Evolutionary conservation across 192 early-diverging fungal species (phyloP).

Genomic region (Backusella westeae): DNA sequence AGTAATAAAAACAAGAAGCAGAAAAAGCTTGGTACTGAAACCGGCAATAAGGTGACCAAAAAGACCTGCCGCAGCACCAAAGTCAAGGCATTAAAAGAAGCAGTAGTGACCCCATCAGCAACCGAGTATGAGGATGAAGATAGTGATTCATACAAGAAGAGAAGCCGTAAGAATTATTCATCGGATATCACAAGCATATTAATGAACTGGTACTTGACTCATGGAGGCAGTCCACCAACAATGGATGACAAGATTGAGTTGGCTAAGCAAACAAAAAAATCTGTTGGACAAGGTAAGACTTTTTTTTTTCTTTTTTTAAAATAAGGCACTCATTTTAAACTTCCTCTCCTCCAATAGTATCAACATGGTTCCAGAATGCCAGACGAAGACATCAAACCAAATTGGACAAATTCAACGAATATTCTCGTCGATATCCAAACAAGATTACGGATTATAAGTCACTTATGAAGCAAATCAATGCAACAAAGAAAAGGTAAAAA

Average conservation of each 20-base stretch:
- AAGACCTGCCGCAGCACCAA: neutral
- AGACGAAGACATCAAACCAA: neutral
- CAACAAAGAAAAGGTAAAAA: neutral
- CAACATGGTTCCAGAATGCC: slow-evolving; percentile 16
- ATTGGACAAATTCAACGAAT: neutral
- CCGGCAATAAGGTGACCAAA: neutral
- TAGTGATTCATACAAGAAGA: neutral
- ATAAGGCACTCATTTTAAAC: neutral
- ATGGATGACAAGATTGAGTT: neutral
- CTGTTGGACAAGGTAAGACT: neutral
- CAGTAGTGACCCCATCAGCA: neutral
- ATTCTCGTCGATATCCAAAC: neutral
- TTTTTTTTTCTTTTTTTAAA: neutral
- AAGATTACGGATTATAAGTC: neutral
- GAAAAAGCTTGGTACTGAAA: neutral
- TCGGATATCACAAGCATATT: neutral
- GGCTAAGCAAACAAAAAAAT: neutral
- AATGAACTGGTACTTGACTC: slow-evolving; percentile 1
- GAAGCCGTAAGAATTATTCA: neutral
- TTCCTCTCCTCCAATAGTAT: neutral
- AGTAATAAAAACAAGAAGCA: neutral
- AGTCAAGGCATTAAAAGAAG: neutral
- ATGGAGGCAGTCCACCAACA: neutral
- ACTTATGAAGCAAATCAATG: neutral
- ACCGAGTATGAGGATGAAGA: neutral